These are phyloP conservation scores for Saccharomycopsis microspora DNA, from an alignment of 805 yeast genomes.

Conservation along the genomic window DNA sequence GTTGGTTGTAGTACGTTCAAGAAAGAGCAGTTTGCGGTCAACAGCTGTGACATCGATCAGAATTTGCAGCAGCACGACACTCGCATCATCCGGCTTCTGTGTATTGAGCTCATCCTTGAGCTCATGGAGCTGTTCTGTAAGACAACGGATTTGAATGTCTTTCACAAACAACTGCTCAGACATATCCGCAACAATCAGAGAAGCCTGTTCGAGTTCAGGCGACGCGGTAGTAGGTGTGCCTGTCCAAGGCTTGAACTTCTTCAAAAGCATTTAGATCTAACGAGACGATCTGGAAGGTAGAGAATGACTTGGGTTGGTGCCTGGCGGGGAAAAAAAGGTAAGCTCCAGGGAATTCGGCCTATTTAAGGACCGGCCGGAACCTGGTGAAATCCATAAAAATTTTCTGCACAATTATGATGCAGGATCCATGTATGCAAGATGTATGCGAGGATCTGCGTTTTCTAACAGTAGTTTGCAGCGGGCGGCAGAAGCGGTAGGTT, in stretches of 20 bases:
- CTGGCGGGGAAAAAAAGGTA: too few relatives aligned
- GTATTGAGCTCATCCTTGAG: neutral
- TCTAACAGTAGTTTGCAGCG: too few relatives aligned
- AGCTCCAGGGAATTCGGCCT: too few relatives aligned
- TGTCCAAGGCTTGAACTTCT: neutral
- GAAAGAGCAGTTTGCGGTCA: neutral
- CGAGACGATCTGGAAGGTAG: too few relatives aligned
- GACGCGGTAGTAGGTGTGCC: neutral
- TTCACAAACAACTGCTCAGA: neutral
- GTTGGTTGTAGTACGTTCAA: neutral
- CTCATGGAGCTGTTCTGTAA: neutral
- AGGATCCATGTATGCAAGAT: too few relatives aligned
- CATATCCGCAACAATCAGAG: conserved; percentile 1
- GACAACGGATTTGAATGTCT: neutral
- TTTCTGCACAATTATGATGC: too few relatives aligned
- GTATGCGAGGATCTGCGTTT: too few relatives aligned
- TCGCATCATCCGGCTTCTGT: neutral
- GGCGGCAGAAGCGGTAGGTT: too few relatives aligned
- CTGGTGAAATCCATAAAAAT: too few relatives aligned
- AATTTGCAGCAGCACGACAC: neutral
- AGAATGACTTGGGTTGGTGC: too few relatives aligned
- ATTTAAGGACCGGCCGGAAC: too few relatives aligned
- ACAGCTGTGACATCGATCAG: neutral
- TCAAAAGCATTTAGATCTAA: neutral
- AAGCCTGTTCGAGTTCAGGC: neutral